Evolutionary conservation across 2,329 filamentous ascomycete genomes (phyloP).

Genomic region (Pestalotiopsis sp.): DNA sequence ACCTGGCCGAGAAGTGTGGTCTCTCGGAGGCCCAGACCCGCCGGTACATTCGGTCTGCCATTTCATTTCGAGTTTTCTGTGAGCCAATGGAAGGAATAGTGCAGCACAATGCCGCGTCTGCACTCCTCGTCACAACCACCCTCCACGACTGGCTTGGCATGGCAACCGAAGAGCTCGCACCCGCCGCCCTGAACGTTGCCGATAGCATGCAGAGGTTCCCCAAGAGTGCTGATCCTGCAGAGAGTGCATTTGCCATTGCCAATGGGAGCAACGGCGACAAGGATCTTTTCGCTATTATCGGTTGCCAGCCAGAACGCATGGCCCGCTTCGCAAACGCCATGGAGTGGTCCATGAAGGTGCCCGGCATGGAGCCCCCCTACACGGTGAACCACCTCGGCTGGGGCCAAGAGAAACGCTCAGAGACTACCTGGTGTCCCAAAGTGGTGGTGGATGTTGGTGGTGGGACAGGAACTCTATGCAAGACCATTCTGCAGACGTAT

Average conservation of each 20-base stretch:
- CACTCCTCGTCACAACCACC: slow-evolving; percentile 10
- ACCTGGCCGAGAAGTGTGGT: slow-evolving; percentile 12
- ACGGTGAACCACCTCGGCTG: slow-evolving; percentile 16
- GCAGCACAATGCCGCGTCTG: slow-evolving; percentile 11
- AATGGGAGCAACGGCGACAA: slow-evolving; percentile 14
- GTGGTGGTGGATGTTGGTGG: slow-evolving; percentile 19
- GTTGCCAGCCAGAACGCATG: slow-evolving; percentile 9
- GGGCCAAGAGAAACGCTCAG: background rate
- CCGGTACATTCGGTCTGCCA: slow-evolving; percentile 13
- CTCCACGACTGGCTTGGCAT: slow-evolving; percentile 17
- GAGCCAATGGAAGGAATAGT: slow-evolving; percentile 5
- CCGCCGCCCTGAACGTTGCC: slow-evolving; percentile 12
- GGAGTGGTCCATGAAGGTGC: slow-evolving; percentile 16
- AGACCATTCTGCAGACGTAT: slow-evolving; percentile 13
- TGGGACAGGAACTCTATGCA: slow-evolving; percentile 14
- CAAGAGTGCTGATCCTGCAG: slow-evolving; percentile 1
- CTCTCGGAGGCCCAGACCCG: slow-evolving; percentile 10
- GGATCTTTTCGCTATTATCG: slow-evolving; percentile 15
- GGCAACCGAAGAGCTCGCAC: slow-evolving; percentile 13
- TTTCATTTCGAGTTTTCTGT: slow-evolving; percentile 13
- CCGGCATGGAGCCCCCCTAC: slow-evolving; percentile 15
- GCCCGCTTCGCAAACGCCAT: slow-evolving; percentile 18
- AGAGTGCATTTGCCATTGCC: slow-evolving; percentile 15
- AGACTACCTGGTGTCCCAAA: slow-evolving; percentile 10
- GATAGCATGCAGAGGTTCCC: slow-evolving; percentile 14